These are phyloP conservation scores for Tolypocladium paradoxum DNA, from an alignment of 2,329 filamentous ascomycete genomes.

Conservation along the genomic window DNA sequence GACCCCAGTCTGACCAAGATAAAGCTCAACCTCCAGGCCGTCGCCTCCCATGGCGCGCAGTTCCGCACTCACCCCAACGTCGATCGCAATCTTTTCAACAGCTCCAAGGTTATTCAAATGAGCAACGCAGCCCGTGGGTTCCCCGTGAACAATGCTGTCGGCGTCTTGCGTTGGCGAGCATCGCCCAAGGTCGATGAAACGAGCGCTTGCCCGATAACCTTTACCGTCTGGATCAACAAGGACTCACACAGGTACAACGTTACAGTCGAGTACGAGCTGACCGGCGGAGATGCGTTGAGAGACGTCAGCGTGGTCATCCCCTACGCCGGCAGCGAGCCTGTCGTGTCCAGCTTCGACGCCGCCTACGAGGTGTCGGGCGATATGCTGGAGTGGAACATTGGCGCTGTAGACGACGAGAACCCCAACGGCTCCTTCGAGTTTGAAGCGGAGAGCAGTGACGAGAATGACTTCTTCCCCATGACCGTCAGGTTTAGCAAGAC, in stretches of 20 bases:
- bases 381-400: slow-evolving; percentile 87
- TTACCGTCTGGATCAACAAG: slow-evolving; percentile 96
- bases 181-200: slow-evolving; percentile 71
- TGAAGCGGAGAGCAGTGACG: slow-evolving; percentile 76
- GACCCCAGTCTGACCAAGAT: slow-evolving; percentile 85
- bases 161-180: slow-evolving; percentile 86
- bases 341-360: slow-evolving; percentile 86
- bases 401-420: slow-evolving; percentile 73
- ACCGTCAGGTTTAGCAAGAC: slow-evolving; percentile 78
- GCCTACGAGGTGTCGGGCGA: slow-evolving; percentile 91
- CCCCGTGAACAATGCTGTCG: slow-evolving; percentile 87
- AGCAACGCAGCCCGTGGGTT: slow-evolving; percentile 82
- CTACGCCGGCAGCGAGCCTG: slow-evolving; percentile 73
- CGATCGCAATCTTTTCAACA: slow-evolving; percentile 78
- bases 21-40: slow-evolving; percentile 69
- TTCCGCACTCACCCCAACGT: slow-evolving; percentile 96
- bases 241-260: slow-evolving; percentile 75
- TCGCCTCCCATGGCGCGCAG: slow-evolving; percentile 72
- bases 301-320: slow-evolving; percentile 86
- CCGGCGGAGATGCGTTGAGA: slow-evolving; percentile 63
- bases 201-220: slow-evolving; percentile 79
- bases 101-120: slow-evolving; percentile 75
- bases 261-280: slow-evolving; percentile 92
- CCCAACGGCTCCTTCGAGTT: slow-evolving; percentile 87
- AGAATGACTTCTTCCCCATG: slow-evolving; percentile 98